Evolutionary conservation across 176 grass and related monocot species (phyloP), one percentile per base, ranked within the genome.

Genomic region (Oropetium thomaeum): DNA sequence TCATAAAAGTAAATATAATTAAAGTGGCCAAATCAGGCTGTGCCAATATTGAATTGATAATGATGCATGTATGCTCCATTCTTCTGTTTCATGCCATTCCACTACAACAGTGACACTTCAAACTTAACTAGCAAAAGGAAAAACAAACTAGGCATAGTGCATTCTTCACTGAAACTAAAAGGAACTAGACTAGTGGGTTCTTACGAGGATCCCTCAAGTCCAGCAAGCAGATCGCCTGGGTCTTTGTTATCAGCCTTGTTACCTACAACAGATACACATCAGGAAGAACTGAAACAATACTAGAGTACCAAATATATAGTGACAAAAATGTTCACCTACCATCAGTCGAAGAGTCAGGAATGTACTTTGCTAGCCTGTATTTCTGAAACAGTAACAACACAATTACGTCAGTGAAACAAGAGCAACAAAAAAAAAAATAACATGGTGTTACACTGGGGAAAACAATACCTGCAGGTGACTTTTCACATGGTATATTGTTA

Each of bases 401-500:
- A 42, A 77, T 65, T 52, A 60, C 49, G 82, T 17, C 85, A 63
- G 19, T 48, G 33, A 87, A 83, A 47, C 55, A 20, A 57, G 37
- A 30, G 16, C 0, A 47, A 23, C 62, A 34, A n/a, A 41, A 68
- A 61, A 51, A 7, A 53, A 87, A 62, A 23, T 71, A 78, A n/a
- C n/a, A n/a, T n/a, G n/a, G 42, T 65, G 39, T 41, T 32, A 80
- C 11, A 45, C 54, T 42, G 17, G 43, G 13, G 1, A 73, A 86
- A 73, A 75, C 31, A 78, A 17, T 92, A 99, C 96, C 91, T 99
- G 96, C 70, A 99, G 84, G 63, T 99, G 96, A 83, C 96, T 99
- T 93, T 99, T 99, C 32, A 99, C 89, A 78, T 99, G 96, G 54
- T 95, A 99, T 86, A 99, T 99, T 59, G 96, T 99, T 71, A 99